phyloP scores from a whole-genome alignment of 208 protist species.

The Trichomonas gallinae region DNA sequence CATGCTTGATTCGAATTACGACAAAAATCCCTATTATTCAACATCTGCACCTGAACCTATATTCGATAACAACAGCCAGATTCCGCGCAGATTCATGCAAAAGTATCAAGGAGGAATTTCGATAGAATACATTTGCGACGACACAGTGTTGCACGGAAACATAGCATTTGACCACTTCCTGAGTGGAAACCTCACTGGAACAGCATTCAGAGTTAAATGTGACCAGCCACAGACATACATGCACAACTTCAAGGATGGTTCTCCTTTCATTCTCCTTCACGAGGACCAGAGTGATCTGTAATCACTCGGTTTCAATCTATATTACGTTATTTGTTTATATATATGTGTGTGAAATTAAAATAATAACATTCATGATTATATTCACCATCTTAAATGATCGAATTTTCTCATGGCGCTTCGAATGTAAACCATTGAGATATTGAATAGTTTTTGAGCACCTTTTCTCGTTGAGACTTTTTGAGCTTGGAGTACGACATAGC shows the following conservation, averaged over 20 bases:
- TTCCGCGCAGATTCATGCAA: neutral
- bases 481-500: too few species aligned
- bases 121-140: neutral
- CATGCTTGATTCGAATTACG: neutral
- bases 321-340: too few species aligned
- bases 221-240: neutral
- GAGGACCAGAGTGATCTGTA: neutral
- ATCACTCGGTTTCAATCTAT: too few species aligned
- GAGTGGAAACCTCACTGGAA: neutral
- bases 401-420: too few species aligned
- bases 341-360: too few species aligned
- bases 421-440: too few species aligned
- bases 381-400: too few species aligned
- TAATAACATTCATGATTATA: conserved; percentile 17
- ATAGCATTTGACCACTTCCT: neutral
- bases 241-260: neutral
- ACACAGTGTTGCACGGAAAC: neutral
- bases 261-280: neutral
- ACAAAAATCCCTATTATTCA: neutral
- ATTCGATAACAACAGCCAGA: neutral
- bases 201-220: neutral
- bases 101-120: neutral
- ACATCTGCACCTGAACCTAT: neutral
- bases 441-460: too few species aligned
- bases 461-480: too few species aligned